These are phyloP conservation scores for Thraustotheca clavata DNA, from an alignment of 352 stramenopile species.

Conservation along the genomic window DNA sequence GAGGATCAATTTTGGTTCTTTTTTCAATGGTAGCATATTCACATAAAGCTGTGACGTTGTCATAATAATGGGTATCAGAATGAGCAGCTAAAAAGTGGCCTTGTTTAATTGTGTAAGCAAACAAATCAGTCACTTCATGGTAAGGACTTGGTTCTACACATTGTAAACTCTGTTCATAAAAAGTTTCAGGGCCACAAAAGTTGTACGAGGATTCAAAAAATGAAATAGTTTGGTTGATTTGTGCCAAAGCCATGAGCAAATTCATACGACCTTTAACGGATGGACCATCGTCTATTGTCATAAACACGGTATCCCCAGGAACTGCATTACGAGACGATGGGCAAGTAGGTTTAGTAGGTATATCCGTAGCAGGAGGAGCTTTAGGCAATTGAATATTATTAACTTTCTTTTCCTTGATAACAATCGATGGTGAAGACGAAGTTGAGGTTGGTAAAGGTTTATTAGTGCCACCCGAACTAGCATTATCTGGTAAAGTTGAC, in stretches of 20 bases:
- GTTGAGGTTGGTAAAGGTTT: no score
- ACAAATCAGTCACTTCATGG: background rate
- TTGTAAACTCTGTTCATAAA: background rate
- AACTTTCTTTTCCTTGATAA: background rate
- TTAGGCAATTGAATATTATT: background rate
- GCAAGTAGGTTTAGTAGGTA: background rate
- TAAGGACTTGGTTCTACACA: background rate
- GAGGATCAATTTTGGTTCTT: background rate
- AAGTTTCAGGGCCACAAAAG: constrained; percentile 11
- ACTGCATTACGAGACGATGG: background rate
- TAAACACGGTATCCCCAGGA: background rate
- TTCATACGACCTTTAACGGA: background rate
- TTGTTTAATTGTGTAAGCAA: constrained; percentile 12
- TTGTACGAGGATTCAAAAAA: constrained; percentile 15
- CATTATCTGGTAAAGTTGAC: no score
- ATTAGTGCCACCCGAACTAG: no score
- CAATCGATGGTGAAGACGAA: no score
- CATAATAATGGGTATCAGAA: constrained; percentile 11
- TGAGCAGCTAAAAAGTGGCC: constrained; percentile 10
- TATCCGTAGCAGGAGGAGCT: background rate
- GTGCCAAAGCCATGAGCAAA: background rate
- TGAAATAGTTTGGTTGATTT: constrained; percentile 2
- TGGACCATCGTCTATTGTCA: constrained; percentile 16
- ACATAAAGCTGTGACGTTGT: background rate
- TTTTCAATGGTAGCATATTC: constrained; percentile 4